Base-by-base conservation (phyloP, 352 stramenopile species). In the Pythium monospermum region DNA sequence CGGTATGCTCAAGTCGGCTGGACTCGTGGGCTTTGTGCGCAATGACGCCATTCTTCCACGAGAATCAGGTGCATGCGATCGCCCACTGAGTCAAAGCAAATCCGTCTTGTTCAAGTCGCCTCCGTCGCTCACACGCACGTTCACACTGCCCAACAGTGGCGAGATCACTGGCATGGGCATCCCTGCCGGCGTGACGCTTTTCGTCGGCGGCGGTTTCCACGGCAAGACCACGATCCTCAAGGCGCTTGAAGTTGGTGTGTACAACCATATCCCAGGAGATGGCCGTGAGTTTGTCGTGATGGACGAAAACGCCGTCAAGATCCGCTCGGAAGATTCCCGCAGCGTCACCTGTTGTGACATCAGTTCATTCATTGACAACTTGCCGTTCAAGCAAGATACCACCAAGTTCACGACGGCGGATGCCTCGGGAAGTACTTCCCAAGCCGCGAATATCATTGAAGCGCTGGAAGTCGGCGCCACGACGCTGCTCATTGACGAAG, bases 181-280 rank as follows among this genome's bases (percentile, higher is more conserved):
- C 39, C 87, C 83, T 6, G 73, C 79, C 7, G 96, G 96, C 13
- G 90, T 99, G 6, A 97, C 92, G 10, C 73, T 98, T 13, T 96
- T 99, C 61, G 95, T 98, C 18, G 96, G 96, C 18, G 95, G 96
- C 39, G 96, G 96, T 11, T 99, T 98, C 72, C 96, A 99, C 64
- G 96, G 96, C 41, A 99, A 99, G 69, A 97, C 87, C 44, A 99
- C 96, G 2, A 71, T 99, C 7, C 73, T 99, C 1, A 84, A 95
- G 49, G 91, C 94, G 2, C 59, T 99, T 6, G 87, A 98, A 68
- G 69, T 97, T 10, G 94, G 94, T 23, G 77, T 98, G 27, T 98
- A 98, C 74, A 97, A 98, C 55, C 96, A 98, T 61, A 84, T 99
- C 28, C 93, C 93, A 1, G 84, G 64, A 10, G 95, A 99, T 57